Conservation (phyloP, 2,329 filamentous ascomycete genomes). For the Esteya vermicola region DNA sequence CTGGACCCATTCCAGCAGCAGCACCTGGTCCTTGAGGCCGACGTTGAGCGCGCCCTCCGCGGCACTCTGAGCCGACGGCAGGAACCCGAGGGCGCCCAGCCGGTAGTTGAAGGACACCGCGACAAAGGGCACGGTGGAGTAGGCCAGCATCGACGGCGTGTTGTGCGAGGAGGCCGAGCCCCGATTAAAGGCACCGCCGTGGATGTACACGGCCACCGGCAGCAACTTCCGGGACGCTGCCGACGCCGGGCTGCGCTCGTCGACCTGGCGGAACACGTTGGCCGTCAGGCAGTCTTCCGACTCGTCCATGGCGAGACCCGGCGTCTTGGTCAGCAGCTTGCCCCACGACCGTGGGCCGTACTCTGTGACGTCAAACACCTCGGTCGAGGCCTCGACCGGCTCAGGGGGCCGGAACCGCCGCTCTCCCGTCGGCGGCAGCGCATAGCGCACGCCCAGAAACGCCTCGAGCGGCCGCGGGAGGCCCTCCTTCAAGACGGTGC, state of each 20-base stretch:
- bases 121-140: conserved; percentile 1
- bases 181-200: conserved; percentile 21
- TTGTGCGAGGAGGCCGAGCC: neutral
- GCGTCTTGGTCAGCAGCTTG: conserved; percentile 4
- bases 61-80: conserved; percentile 31
- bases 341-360: conserved; percentile 19
- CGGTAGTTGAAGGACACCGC: conserved; percentile 22
- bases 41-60: conserved; percentile 22
- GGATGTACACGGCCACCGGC: conserved; percentile 44
- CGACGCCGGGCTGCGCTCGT: too few relatives aligned
- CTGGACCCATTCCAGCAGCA: conserved; percentile 37
- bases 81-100: conserved; percentile 44
- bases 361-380: conserved; percentile 22
- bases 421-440: conserved; percentile 21
- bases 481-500: conserved; percentile 22
- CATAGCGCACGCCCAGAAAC: conserved; percentile 41
- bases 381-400: conserved; percentile 21
- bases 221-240: conserved; percentile 6
- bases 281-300: conserved; percentile 46
- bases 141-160: neutral
- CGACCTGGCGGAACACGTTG: conserved; percentile 45
- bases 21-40: conserved; percentile 38
- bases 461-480: conserved; percentile 11
- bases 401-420: conserved; percentile 20
- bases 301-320: neutral